Percentiles rank a stretch among this genome's conserved stretches.
These are phyloP conservation scores for Auricularia auricula-judae DNA, from an alignment of 768 basidiomycete genomes.

Conservation along the genomic window DNA sequence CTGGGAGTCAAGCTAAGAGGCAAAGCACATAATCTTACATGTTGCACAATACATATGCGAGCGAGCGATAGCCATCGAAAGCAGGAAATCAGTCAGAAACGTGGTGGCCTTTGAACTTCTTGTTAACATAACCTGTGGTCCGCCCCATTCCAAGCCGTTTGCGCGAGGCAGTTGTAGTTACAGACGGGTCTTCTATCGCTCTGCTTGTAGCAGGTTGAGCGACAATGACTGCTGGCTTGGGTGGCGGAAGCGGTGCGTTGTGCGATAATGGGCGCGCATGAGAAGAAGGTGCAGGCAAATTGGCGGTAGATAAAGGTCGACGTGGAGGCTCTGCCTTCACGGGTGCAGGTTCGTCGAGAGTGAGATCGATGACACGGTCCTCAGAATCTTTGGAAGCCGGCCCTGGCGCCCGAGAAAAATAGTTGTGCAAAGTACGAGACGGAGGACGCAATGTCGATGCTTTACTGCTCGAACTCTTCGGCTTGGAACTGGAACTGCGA, in stretches of 20 bases:
- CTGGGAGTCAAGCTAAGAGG: too few relatives aligned
- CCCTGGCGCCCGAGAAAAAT: too few relatives aligned
- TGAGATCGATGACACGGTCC: not conserved
- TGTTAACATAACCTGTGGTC: slow-evolving; percentile 45
- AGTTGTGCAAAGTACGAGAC: too few relatives aligned
- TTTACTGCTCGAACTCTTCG: too few relatives aligned
- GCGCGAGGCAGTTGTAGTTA: not conserved
- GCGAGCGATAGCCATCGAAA: too few relatives aligned
- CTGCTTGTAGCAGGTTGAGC: not conserved
- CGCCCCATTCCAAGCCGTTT: slow-evolving; percentile 51
- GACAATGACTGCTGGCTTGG: not conserved
- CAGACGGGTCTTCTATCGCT: not conserved
- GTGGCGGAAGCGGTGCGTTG: not conserved
- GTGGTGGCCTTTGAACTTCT: slow-evolving; percentile 44
- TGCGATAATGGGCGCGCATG: not conserved
- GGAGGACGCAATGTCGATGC: too few relatives aligned
- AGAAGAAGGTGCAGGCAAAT: not conserved
- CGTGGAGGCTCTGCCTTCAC: not conserved
- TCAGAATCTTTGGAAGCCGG: too few relatives aligned
- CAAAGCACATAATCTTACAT: too few relatives aligned
- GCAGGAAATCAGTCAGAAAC: not conserved
- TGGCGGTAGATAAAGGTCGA: not conserved
- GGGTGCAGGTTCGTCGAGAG: not conserved
- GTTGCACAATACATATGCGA: too few relatives aligned
- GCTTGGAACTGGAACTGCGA: too few relatives aligned